These are phyloP conservation scores for Penicillium turbatum DNA, from an alignment of 495 filamentous ascomycete genomes.

Conservation along the genomic window DNA sequence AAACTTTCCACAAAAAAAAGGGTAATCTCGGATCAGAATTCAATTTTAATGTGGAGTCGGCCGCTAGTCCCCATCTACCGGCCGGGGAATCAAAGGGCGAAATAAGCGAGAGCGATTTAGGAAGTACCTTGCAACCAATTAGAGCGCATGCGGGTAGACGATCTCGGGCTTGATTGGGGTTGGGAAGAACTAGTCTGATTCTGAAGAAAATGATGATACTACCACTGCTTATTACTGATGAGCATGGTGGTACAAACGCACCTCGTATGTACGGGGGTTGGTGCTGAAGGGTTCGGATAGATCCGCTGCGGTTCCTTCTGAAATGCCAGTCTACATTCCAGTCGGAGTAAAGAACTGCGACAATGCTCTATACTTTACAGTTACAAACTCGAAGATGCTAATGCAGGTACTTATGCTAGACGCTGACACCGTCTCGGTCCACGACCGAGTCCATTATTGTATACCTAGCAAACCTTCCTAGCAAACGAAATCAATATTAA, in stretches of 20 bases:
- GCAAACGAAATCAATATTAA: too few species aligned
- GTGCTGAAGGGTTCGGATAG: slow-evolving; percentile 13
- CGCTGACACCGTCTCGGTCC: not conserved
- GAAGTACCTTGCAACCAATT: not conserved
- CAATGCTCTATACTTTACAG: too few species aligned
- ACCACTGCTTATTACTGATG: too few species aligned
- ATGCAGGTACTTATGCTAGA: not conserved
- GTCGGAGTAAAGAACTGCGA: too few species aligned
- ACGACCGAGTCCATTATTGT: slow-evolving; percentile 4
- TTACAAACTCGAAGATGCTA: not conserved
- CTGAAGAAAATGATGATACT: slow-evolving; percentile 6
- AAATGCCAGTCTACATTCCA: not conserved
- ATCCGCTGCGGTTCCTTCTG: slow-evolving; percentile 10
- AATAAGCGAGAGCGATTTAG: not conserved
- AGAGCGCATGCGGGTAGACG: not conserved
- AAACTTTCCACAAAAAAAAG: not conserved
- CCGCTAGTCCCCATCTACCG: not conserved
- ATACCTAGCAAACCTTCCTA: too few species aligned
- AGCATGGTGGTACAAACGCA: not conserved
- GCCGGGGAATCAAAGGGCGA: not conserved
- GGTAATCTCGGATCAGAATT: not conserved
- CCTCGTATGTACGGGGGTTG: not conserved
- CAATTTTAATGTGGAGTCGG: not conserved
- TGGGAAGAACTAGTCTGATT: not conserved
- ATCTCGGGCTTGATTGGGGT: not conserved